Base-by-base conservation (phyloP, 2,329 filamentous ascomycete species). In the Corynespora cassiicola region DNA sequence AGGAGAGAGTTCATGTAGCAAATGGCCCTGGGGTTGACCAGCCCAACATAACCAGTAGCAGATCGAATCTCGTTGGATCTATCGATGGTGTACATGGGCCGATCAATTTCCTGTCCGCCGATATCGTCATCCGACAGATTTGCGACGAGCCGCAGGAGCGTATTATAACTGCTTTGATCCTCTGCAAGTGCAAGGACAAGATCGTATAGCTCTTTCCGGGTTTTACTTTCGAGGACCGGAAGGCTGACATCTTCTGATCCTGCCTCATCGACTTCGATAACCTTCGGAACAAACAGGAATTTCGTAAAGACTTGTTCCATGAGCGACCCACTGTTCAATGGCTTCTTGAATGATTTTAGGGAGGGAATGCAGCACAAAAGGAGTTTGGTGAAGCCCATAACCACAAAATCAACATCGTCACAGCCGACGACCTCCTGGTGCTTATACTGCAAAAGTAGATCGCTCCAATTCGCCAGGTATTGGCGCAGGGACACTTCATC, bases 1-100 rank as follows among this genome's bases (percentile, higher is more conserved):
- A 97, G 79, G 1, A 99, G 75, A 0, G 94, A 97, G 65, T 99
- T 99, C 62, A 97, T 80, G 64, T 99, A 99, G 69, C 94, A 99
- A 1, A 95, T 97, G 63, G 96, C 96, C 7, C 90, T 94, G 11
- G 96, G 78, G 58, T 99, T 99, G 39, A 80, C 80, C n/a, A 99
- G 70, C 1, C 94, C 94, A n/a, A 87, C 83, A 63, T 95, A 95
- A 14, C 90, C 90, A 47, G 87, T 87, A 1, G 81, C 71, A 2
- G 88, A 84, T 46, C 90, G 83, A n/a, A 95, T 79, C 11, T 82
- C 80, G 56, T 81, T 84, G 24, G 69, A 69, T 21, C 85, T 77
- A 33, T 92, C 87, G 45, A 88, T 4, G 72, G 56, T 45, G 14
- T 58, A 49, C n/a, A n/a, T n/a, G n/a, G n/a, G n/a, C n/a, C n/a